Percentiles rank a stretch among this genome's conserved stretches.
Evolutionary conservation across 2,329 filamentous ascomycete genomes (phyloP).

Genomic region (Alternaria triticimaculans): DNA sequence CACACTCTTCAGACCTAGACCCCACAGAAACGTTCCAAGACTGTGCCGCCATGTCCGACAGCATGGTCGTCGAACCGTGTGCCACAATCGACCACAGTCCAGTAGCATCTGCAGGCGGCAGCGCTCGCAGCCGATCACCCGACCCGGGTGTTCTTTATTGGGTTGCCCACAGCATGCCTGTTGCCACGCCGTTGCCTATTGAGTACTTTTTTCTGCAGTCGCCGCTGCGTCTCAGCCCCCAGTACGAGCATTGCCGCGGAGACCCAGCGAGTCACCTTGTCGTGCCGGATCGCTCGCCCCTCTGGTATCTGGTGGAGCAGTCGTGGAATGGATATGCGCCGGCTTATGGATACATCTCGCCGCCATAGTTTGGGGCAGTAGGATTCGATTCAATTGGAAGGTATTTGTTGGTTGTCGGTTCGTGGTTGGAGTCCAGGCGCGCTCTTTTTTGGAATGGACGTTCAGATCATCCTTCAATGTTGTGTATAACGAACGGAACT

Average conservation of each 20-base stretch:
- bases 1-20: background rate
- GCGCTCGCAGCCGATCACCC: slow-evolving; percentile 26
- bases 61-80: background rate
- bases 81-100: slow-evolving; percentile 3
- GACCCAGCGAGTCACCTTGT: slow-evolving; percentile 29
- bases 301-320: slow-evolving; percentile 8
- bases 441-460: background rate
- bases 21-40: slow-evolving; percentile 1
- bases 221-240: slow-evolving; percentile 40
- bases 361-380: slow-evolving; percentile 1
- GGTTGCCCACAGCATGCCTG: slow-evolving; percentile 1
- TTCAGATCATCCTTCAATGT: too few relatives aligned
- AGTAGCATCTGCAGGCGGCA: slow-evolving; percentile 3
- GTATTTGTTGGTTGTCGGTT: background rate
- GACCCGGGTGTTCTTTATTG: slow-evolving; percentile 31
- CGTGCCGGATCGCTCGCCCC: slow-evolving; percentile 20
- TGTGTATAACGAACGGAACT: background rate
- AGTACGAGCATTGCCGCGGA: slow-evolving; percentile 39
- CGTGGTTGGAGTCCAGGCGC: background rate
- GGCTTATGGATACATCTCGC: background rate
- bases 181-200: slow-evolving; percentile 1
- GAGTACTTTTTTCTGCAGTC: slow-evolving; percentile 32
- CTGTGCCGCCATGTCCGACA: slow-evolving; percentile 3
- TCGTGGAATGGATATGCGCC: background rate
- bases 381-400: background rate